Evolutionary conservation across 2,329 filamentous ascomycete genomes (phyloP), one percentile per base, ranked within the genome.

Genomic region (Pestalotiopsis sp.): DNA sequence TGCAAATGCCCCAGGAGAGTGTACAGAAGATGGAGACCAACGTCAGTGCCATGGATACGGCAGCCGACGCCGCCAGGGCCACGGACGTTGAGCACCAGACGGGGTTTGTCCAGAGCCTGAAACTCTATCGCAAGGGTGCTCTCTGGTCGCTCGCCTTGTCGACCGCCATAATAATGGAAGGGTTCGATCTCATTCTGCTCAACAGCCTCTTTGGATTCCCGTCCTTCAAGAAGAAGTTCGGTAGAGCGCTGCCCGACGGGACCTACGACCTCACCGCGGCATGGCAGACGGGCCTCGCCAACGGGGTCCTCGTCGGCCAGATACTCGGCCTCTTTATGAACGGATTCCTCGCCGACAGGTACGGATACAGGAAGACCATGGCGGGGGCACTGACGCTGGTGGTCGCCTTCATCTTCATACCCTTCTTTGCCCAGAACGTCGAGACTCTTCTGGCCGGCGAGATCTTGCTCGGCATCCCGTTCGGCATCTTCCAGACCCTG

Each of bases 91-190:
- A 78, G 38, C 76, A 78, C 62, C 69, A 73, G 38, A 76, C 77
- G 71, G 77, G 75, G 3, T 65, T 77, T 12, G 20, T 70, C 4
- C 74, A 78, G 57, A 76, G 74, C 14, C 41, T 78, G 60, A 70
- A 69, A 36, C 73, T 77, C 69, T 77, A 77, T 68, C 76, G 75
- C 23, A 75, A 66, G 67, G 77, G 75, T 13, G 75, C 73, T 12
- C 70, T 78, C 64, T 78, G 76, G 76, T 78, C 77, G 7, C 20
- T 75, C 14, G 49, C 77, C 64, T 73, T 78, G 49, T 78, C 77
- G 1, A 75, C 77, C 74, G 73, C 75, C 7, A 78, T 78, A 41
- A 72, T 78, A 31, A 78, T 78, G 77, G 77, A 78, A 74, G 77
- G 77, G 73, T 64, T 77, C 58, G 77, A 78, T 68, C 73, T 71